These are phyloP conservation scores for Yamadazyma epiphylla DNA, from an alignment of 1,139 yeast species.

Conservation along the genomic window DNA sequence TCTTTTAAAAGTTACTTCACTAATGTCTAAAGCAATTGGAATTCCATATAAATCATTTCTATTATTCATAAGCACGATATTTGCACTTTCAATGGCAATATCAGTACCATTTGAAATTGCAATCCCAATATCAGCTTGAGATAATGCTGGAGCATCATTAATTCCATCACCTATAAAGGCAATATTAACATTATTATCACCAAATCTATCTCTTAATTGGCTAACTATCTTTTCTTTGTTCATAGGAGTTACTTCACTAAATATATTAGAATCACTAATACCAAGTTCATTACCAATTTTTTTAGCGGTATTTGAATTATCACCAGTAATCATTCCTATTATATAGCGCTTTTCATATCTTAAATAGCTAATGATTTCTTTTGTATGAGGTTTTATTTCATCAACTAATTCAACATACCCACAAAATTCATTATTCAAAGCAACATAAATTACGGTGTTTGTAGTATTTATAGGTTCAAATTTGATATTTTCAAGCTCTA, in stretches of 20 bases:
- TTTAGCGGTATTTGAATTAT: conserved; percentile 59
- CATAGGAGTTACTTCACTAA: conserved; percentile 74
- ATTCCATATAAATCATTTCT: conserved; percentile 58
- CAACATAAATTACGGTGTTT: conserved; percentile 37
- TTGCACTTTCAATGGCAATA: conserved; percentile 95
- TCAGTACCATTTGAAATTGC: conserved; percentile 93
- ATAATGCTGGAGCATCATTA: conserved; percentile 94
- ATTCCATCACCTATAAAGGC: conserved; percentile 97
- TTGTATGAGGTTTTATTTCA: conserved; percentile 64
- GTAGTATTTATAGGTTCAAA: conserved; percentile 4
- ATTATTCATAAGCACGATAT: conserved; percentile 60
- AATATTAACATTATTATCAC: conserved; percentile 35
- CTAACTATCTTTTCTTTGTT: conserved; percentile 70
- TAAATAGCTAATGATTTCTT: conserved; percentile 55
- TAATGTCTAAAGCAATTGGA: conserved; percentile 68
- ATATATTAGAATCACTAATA: conserved; percentile 59
- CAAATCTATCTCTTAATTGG: conserved; percentile 47
- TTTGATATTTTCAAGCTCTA: conserved; percentile 19
- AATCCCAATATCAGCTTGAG: conserved; percentile 83
- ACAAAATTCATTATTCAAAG: conserved; percentile 51
- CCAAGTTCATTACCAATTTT: conserved; percentile 67
- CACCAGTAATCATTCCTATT: conserved; percentile 94
- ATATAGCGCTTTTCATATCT: conserved; percentile 46
- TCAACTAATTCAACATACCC: conserved; percentile 73
- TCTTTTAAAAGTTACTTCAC: conserved; percentile 65